Percentiles rank a stretch among this genome's conserved stretches.
Evolutionary conservation across 345 rosid genomes (phyloP).

Genomic region (Mallotus nudiflorus): DNA sequence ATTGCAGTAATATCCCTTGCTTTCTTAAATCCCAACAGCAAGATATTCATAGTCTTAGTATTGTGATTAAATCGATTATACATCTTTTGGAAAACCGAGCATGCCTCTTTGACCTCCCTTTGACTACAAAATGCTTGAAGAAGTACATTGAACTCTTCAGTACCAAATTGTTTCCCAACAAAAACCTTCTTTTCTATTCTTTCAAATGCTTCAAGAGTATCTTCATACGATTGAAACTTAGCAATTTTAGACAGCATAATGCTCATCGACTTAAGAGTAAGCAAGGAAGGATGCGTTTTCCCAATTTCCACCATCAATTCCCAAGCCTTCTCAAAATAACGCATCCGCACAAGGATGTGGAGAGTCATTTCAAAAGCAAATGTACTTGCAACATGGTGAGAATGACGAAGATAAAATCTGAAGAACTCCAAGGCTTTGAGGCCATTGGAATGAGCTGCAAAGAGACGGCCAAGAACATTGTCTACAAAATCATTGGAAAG

Average conservation of each 20-base stretch:
- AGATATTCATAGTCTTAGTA: slow-evolving; percentile 74
- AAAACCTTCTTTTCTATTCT: slow-evolving; percentile 66
- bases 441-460: slow-evolving; percentile 84
- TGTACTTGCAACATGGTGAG: slow-evolving; percentile 43
- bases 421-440: slow-evolving; percentile 89
- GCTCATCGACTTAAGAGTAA: slow-evolving; percentile 76
- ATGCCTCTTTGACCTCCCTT: slow-evolving; percentile 81
- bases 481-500: slow-evolving; percentile 53
- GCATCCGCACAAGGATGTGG: slow-evolving; percentile 78
- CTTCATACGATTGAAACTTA: slow-evolving; percentile 64
- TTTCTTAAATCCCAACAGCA: slow-evolving; percentile 81
- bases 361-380: slow-evolving; percentile 83
- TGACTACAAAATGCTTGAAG: slow-evolving; percentile 68
- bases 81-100: slow-evolving; percentile 62
- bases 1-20: slow-evolving; percentile 67
- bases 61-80: slow-evolving; percentile 56
- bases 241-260: slow-evolving; percentile 69
- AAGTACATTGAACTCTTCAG: slow-evolving; percentile 74
- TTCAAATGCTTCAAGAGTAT: slow-evolving; percentile 61
- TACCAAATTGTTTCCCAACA: slow-evolving; percentile 48
- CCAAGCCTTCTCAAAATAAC: slow-evolving; percentile 89
- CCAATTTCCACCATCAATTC: slow-evolving; percentile 57
- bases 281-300: slow-evolving; percentile 42
- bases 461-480: slow-evolving; percentile 76
- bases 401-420: slow-evolving; percentile 38